Evolutionary conservation across 2,329 filamentous ascomycete genomes (phyloP).

Genomic region (Botrytis pseudocinerea): DNA sequence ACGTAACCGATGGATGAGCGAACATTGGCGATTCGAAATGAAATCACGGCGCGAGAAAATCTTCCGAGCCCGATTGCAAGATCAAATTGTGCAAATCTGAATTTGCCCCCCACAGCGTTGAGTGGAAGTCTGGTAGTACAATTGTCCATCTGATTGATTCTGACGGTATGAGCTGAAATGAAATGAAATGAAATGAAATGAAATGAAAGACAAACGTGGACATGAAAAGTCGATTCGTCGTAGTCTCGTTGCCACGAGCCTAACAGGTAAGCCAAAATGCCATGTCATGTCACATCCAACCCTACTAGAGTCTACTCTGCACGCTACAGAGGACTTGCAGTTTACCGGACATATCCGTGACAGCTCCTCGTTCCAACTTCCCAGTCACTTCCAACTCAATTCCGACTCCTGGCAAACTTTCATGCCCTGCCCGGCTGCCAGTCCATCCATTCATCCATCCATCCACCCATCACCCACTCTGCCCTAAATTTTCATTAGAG

Average conservation of each 20-base stretch:
- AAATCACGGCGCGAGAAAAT: neutral
- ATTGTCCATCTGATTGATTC: neutral
- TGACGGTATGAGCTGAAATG: neutral
- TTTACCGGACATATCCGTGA: neutral
- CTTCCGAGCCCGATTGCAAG: neutral
- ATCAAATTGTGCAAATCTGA: neutral
- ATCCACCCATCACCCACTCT: neutral
- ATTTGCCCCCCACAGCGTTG: neutral
- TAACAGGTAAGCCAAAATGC: too few relatives aligned
- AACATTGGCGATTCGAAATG: neutral
- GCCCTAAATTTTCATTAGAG: neutral
- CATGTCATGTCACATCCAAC: too few relatives aligned
- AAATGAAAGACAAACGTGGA: neutral
- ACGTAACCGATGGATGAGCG: neutral
- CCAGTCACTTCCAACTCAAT: too few relatives aligned
- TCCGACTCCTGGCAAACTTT: too few relatives aligned
- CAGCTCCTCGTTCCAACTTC: too few relatives aligned
- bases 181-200: neutral
- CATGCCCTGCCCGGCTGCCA: neutral
- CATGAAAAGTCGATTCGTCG: neutral
- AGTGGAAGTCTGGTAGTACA: too few relatives aligned
- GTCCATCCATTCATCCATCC: too few relatives aligned
- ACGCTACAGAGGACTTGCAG: too few relatives aligned
- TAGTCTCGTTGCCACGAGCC: too few relatives aligned
- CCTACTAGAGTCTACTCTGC: too few relatives aligned